Evolutionary conservation across 2,329 filamentous ascomycete species (phyloP).

Genomic region (Colletotrichum acutatum): DNA sequence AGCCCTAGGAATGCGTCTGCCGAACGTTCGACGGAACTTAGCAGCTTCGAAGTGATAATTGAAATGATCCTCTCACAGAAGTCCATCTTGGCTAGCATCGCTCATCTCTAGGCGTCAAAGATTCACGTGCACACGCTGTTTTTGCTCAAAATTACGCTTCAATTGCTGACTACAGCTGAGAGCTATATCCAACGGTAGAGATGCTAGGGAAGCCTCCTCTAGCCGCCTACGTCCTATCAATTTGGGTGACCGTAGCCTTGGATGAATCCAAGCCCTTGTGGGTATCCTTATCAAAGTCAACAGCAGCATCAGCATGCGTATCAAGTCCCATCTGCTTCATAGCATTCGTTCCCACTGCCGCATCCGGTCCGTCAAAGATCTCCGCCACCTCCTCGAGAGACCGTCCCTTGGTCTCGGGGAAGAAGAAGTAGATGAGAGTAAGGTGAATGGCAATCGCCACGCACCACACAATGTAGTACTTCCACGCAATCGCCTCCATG

Average conservation of each 20-base stretch:
- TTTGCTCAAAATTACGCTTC: not conserved
- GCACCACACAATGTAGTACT: conserved; percentile 53
- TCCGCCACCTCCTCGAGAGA: conserved; percentile 2
- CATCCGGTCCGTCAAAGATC: conserved; percentile 7
- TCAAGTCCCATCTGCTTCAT: not conserved
- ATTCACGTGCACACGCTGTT: not conserved
- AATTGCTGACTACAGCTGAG: not conserved
- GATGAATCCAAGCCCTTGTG: not conserved
- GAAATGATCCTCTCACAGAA: not conserved
- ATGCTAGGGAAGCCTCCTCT: not conserved
- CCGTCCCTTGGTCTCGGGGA: conserved; percentile 43
- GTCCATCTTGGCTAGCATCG: not conserved
- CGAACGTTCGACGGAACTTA: too few species aligned
- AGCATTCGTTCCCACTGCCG: not conserved
- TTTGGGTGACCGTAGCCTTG: not conserved
- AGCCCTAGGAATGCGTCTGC: too few species aligned
- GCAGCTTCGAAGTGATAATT: too few species aligned
- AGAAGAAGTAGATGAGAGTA: conserved; percentile 48
- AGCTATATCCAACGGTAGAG: not conserved
- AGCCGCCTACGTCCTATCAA: not conserved
- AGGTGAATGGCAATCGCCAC: conserved; percentile 43
- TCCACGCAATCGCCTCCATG: conserved; percentile 49
- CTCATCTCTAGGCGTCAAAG: not conserved
- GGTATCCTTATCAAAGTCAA: not conserved
- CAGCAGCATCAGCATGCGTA: not conserved